Percentiles rank a stretch among this genome's conserved stretches.
These are phyloP conservation scores for Falciphora oryzae DNA, from an alignment of 2,329 filamentous ascomycete species.

Conservation along the genomic window DNA sequence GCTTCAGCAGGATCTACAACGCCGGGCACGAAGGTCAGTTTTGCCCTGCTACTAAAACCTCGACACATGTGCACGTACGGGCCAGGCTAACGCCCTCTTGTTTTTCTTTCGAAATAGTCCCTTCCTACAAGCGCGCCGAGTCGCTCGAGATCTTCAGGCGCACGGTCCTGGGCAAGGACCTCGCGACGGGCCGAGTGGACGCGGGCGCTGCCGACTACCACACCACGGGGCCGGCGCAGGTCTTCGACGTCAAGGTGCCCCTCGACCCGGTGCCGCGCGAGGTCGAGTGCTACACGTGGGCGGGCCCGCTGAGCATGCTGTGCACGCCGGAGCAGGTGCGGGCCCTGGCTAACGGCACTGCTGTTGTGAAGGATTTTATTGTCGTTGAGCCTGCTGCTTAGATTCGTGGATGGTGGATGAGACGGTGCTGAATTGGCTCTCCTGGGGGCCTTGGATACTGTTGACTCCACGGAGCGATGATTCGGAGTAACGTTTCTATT, in stretches of 20 bases:
- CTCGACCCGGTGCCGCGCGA: not conserved
- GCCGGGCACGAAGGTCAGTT: constrained; percentile 47
- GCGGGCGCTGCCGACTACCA: not conserved
- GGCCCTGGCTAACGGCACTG: constrained; percentile 44
- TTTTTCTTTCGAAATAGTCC: constrained; percentile 22
- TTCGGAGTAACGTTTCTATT: no score
- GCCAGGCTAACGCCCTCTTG: not conserved
- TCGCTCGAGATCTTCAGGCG: constrained; percentile 42
- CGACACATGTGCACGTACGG: not conserved
- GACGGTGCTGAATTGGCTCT: no score
- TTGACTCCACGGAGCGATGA: no score
- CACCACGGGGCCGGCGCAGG: constrained; percentile 6
- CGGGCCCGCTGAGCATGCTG: not conserved
- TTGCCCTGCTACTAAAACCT: not conserved
- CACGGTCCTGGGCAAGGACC: constrained; percentile 39
- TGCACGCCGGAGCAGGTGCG: constrained; percentile 37
- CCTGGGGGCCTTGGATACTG: no score
- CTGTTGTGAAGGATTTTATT: constrained; percentile 35
- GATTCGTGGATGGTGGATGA: no score
- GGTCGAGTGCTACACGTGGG: constrained; percentile 1
- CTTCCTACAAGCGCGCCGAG: constrained; percentile 42
- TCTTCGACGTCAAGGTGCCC: constrained; percentile 6
- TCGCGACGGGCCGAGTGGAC: constrained; percentile 35
- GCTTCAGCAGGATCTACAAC: constrained; percentile 63
- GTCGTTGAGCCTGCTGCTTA: constrained; percentile 1